Evolutionary conservation across 805 yeast species (phyloP).

Genomic region (Kluyveromyces aestuarii): DNA sequence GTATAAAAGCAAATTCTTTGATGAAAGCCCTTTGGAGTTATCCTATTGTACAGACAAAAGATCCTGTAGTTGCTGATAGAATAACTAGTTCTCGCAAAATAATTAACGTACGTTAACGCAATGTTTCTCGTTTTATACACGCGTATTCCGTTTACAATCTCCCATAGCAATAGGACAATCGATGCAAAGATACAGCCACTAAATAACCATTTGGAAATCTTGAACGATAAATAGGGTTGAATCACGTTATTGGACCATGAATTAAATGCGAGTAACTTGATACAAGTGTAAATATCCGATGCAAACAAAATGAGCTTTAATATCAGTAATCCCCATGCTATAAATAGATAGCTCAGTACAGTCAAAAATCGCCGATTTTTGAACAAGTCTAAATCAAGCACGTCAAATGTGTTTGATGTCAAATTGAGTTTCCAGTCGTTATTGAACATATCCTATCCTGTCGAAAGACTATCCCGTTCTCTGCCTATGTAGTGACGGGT

Average conservation of each 20-base stretch:
- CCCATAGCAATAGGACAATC: slow-evolving; percentile 46
- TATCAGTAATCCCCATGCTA: slow-evolving; percentile 29
- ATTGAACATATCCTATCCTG: slow-evolving; percentile 10
- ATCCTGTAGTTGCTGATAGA: slow-evolving; percentile 51
- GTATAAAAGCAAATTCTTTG: slow-evolving; percentile 63
- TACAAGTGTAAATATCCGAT: slow-evolving; percentile 72
- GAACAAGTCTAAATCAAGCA: slow-evolving; percentile 17
- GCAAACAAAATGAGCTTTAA: slow-evolving; percentile 47
- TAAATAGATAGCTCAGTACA: slow-evolving; percentile 11
- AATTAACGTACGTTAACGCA: slow-evolving; percentile 60
- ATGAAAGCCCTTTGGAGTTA: slow-evolving; percentile 53
- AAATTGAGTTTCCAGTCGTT: slow-evolving; percentile 20
- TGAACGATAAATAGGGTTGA: slow-evolving; percentile 40
- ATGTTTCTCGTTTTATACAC: slow-evolving; percentile 55
- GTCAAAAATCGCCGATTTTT: slow-evolving; percentile 16
- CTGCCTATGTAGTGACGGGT: not conserved
- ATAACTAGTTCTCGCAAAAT: slow-evolving; percentile 49
- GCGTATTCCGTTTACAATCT: slow-evolving; percentile 47
- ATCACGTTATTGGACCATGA: slow-evolving; percentile 52
- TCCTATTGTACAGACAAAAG: slow-evolving; percentile 63
- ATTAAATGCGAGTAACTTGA: slow-evolving; percentile 62
- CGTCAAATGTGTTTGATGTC: slow-evolving; percentile 21
- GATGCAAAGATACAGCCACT: slow-evolving; percentile 74
- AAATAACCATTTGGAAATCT: slow-evolving; percentile 59
- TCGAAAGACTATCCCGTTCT: not conserved